Evolutionary conservation across 768 basidiomycete genomes (phyloP), one percentile per base, ranked within the genome.

Genomic region (Kwoniella shandongensis): DNA sequence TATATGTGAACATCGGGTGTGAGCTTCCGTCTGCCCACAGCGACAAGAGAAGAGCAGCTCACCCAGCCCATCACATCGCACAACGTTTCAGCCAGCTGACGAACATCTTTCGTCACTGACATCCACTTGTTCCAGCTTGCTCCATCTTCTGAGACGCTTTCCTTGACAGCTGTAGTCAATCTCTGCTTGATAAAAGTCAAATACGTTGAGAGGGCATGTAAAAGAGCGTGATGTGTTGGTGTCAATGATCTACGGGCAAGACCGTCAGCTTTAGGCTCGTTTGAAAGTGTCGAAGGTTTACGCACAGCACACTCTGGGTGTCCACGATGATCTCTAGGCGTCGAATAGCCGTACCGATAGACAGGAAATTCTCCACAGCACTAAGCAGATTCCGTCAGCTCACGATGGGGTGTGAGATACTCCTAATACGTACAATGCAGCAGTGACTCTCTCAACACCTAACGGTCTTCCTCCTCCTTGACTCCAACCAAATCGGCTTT

Each of bases 41-140:
- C 29, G 4, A 42, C 39, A 13, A 29, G 10, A 46, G 6, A 3
- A 20, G 22, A 15, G 30, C 7, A 41, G 41, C 63, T 54, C 47
- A 70, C 68, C 70, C 70, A 73, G 41, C 59, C 51, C 52, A 67
- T 50, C 29, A 68, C 44, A 3, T 70, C 66, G 40, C 68, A 65
- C 13, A 73, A 47, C 1, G 51, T 23, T 8, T 42, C 44, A 2
- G 49, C 23, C 1, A 69, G 46, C 13, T 61, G 58, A 26, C 57
- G 10, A 0, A 63, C 54, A n/a, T 67, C 65, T n/a, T 54, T 29
- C 6, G 67, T 50, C 0, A 32, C 39, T 13, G 41, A 45, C 12
- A 57, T 51, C 62, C 62, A 63, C 27, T 59, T 59, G 29, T 60
- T 59, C 61, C 59, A 67, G 1, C 52, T 42, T 5, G 54, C 36